Evolutionary conservation across 2,329 filamentous ascomycete species (phyloP), one percentile per base, ranked within the genome.

Genomic region (Fusarium anguioides): DNA sequence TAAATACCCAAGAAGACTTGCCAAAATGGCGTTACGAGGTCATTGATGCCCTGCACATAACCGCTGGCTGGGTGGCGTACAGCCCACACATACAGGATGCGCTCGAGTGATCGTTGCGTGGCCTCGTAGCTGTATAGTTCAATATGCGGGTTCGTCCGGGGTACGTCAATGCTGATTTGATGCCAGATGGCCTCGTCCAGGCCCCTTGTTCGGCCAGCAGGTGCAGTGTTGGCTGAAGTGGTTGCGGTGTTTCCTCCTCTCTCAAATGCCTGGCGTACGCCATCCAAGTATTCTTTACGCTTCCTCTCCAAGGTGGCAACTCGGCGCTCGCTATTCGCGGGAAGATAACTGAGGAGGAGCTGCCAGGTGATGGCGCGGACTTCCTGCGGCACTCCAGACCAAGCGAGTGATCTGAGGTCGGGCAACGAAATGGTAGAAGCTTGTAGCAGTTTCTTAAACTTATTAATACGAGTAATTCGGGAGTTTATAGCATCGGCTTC

Each of bases 341-440:
- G 96, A 6, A 99, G 86, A 77, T 99, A 99, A 58, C 95, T 96
- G 23, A 99, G 87, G 20, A 99, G 84, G 23, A 99, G 84, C 79
- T 98, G 94, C 96, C 96, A 99, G n/a, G 95, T 96, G 91, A 99
- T 97, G 48, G 96, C 93, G 55, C 96, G 92, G 18, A 99, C 94
- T 81, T 99, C 96, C 72, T 93, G 91, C 0, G 96, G 96, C 33
- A 98, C 87, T 14, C 96, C 96, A 50, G 94, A 96, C 96, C 96
- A 99, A 27, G 96, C 94, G 29, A 94, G 84, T 58, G 93, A 86
- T 65, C 96, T 88, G 23, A 99, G 84, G 51, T 98, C 95, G 18
- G 91, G 83, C 4, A 98, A 81, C 3, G 93, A 90, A 72, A 99
- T 96, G 2, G 92, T 94, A 37, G 93, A 97, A 21, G 95, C 89